A percentile compares a stretch with the other conserved stretches of the same genome.
Conservation (phyloP, 1,139 yeast species). For the Meyerozyma sp. region DNA sequence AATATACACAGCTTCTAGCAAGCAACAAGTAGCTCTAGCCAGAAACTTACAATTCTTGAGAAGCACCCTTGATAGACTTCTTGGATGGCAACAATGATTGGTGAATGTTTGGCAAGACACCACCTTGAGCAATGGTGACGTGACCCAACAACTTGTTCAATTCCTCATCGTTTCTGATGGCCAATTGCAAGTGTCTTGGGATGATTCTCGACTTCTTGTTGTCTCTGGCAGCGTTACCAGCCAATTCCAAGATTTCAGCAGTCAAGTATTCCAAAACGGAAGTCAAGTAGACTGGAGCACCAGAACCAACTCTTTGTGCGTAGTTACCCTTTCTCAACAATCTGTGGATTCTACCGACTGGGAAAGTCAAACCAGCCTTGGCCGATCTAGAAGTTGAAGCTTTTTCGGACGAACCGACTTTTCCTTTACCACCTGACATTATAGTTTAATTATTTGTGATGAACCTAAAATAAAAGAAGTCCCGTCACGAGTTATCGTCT, state of each 20-base stretch:
- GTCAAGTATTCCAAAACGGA: constrained; percentile 49
- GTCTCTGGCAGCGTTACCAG: constrained; percentile 56
- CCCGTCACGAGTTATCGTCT: constrained; percentile 1
- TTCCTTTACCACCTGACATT: constrained; percentile 54
- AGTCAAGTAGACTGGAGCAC: constrained; percentile 52
- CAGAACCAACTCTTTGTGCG: constrained; percentile 54
- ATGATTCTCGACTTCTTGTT: constrained; percentile 54
- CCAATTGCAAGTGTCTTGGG: constrained; percentile 50
- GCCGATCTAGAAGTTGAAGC: constrained; percentile 51
- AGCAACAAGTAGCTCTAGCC: constrained; percentile 1
- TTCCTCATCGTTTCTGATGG: constrained; percentile 52
- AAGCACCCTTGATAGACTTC: constrained; percentile 71
- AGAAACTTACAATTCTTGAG: constrained; percentile 69
- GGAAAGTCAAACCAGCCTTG: constrained; percentile 52
- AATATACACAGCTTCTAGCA: constrained; percentile 1
- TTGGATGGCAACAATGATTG: constrained; percentile 94
- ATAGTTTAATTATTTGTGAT: constrained; percentile 9
- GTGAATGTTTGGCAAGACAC: constrained; percentile 96
- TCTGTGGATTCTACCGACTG: constrained; percentile 54
- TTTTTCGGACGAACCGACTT: constrained; percentile 49
- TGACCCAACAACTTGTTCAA: constrained; percentile 69
- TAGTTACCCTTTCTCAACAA: constrained; percentile 51
- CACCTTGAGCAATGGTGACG: constrained; percentile 96
- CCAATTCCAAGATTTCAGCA: constrained; percentile 52
- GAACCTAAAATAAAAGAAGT: constrained; percentile 6